Conservation (phyloP, 805 yeast genomes). For the Ogataea methanolica region DNA sequence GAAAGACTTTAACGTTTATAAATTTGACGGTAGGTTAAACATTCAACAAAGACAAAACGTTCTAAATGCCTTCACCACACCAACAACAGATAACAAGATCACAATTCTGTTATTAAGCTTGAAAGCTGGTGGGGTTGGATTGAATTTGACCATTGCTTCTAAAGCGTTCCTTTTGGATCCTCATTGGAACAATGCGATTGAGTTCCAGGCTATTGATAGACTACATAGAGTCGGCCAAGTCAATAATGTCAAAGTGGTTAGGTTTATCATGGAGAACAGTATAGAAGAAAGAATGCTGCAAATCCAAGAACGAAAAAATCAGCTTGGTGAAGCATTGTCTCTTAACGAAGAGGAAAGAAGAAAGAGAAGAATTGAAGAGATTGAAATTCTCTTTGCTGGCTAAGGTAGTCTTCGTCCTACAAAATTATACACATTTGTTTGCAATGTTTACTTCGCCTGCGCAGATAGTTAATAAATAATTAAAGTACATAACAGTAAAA, state of each 20-base stretch:
- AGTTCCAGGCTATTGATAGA: conserved; percentile 88
- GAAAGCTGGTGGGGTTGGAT: conserved; percentile 94
- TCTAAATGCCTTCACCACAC: conserved; percentile 46
- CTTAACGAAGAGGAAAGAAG: conserved; percentile 72
- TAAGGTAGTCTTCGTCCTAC: conserved; percentile 3
- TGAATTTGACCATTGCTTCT: conserved; percentile 80
- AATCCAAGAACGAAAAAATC: conserved; percentile 81
- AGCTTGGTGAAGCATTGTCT: conserved; percentile 74
- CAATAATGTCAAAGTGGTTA: conserved; percentile 61
- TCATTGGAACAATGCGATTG: conserved; percentile 94
- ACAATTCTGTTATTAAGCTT: conserved; percentile 62
- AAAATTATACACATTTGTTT: not conserved
- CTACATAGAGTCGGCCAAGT: conserved; percentile 88
- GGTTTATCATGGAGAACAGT: conserved; percentile 79
- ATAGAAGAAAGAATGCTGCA: conserved; percentile 85
- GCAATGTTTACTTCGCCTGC: not conserved
- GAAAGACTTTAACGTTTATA: conserved; percentile 49
- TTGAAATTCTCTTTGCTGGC: conserved; percentile 58
- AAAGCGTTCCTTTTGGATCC: conserved; percentile 91
- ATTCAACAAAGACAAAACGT: conserved; percentile 61
- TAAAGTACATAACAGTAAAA: not conserved
- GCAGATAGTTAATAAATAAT: not conserved
- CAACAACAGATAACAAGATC: conserved; percentile 22
- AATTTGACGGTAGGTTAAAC: conserved; percentile 79
- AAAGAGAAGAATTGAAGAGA: conserved; percentile 65